These are phyloP conservation scores for Sechiopsis laciniata DNA, from an alignment of 306 rosid species.

Conservation along the genomic window DNA sequence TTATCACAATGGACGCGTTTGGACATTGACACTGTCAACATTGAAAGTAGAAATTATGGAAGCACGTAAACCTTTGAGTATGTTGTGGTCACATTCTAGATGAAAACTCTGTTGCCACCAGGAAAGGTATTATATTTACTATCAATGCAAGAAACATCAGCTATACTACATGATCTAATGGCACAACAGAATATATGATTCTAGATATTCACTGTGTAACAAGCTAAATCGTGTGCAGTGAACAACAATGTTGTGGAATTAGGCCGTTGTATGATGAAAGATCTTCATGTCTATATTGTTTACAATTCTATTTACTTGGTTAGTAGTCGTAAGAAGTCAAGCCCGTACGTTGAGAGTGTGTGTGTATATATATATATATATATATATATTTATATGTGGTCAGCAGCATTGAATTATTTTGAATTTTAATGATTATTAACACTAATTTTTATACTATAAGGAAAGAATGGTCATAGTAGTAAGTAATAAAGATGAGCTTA, in stretches of 20 bases:
- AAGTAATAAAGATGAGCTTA: background rate
- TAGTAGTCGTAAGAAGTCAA: background rate
- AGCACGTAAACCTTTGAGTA: background rate
- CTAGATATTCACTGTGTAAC: background rate
- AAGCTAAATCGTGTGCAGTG: background rate
- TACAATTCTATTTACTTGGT: background rate
- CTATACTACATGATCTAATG: background rate
- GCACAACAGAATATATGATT: no score
- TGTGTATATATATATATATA: no score
- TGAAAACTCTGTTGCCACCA: background rate
- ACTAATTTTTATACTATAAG: no score
- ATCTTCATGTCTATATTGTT: background rate
- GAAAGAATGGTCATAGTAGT: background rate
- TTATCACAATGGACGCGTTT: background rate
- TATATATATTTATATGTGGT: no score
- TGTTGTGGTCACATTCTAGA: background rate
- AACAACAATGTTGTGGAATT: background rate
- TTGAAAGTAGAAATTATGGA: conserved; percentile 5
- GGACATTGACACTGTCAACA: background rate
- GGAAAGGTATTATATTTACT: background rate
- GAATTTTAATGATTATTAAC: background rate
- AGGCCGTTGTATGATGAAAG: background rate
- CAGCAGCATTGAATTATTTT: no score
- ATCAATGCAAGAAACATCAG: background rate
- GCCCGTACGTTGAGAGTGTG: no score